Evolutionary conservation across 2,329 filamentous ascomycete genomes (phyloP).

Genomic region (Fusarium irregulare): DNA sequence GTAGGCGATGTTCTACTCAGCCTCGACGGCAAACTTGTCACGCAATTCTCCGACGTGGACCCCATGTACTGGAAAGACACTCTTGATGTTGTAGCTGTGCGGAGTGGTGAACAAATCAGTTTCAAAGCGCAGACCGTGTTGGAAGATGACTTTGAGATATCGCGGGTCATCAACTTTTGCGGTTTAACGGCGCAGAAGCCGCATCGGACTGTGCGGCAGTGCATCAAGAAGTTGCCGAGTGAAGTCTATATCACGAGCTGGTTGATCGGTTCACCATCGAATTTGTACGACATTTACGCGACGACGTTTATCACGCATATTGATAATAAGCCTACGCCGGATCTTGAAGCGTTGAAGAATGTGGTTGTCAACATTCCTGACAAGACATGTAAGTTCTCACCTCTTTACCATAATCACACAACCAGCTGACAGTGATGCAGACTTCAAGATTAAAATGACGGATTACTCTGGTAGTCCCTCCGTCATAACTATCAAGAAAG

Average conservation of each 20-base stretch:
- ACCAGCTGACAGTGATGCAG: conserved; percentile 50
- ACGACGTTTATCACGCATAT: conserved; percentile 98
- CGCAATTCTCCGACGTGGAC: conserved; percentile 89
- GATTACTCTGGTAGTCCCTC: conserved; percentile 98
- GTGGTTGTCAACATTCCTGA: conserved; percentile 90
- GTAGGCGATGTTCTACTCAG: conserved; percentile 95
- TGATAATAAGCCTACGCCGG: conserved; percentile 85
- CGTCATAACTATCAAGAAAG: conserved; percentile 99
- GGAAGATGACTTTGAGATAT: conserved; percentile 90
- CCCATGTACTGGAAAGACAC: conserved; percentile 92
- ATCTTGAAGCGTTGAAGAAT: conserved; percentile 82
- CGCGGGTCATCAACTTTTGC: conserved; percentile 92
- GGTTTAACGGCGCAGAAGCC: conserved; percentile 92
- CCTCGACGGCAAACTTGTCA: conserved; percentile 90
- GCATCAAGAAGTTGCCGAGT: conserved; percentile 96
- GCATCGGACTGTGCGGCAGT: conserved; percentile 94
- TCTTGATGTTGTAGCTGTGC: conserved; percentile 88
- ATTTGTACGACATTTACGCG: conserved; percentile 89
- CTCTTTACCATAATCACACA: no score
- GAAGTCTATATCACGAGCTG: conserved; percentile 95
- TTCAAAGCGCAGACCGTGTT: conserved; percentile 86
- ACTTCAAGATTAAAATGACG: conserved; percentile 97
- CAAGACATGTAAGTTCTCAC: conserved; percentile 77
- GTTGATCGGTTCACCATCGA: conserved; percentile 82
- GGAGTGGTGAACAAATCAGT: conserved; percentile 81